Evolutionary conservation across 805 yeast genomes (phyloP).

Genomic region (Myxozyma monticola): DNA sequence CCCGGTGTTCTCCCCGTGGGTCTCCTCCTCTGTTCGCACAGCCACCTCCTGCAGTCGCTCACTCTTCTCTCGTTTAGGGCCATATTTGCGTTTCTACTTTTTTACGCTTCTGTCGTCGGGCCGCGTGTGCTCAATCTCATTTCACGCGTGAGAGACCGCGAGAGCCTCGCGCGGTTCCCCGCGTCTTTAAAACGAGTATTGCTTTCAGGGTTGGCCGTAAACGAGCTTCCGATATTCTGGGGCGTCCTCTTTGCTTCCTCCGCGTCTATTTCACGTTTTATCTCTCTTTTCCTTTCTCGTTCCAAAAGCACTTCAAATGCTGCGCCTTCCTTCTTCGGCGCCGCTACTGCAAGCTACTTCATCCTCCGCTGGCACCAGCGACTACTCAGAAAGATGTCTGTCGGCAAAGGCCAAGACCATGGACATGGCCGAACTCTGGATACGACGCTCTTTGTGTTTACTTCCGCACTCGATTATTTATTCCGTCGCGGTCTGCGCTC

Average conservation of each 20-base stretch:
- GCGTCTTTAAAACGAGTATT: too few relatives aligned
- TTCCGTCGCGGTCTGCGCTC: conserved; percentile 4
- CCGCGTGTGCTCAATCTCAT: conserved; percentile 13
- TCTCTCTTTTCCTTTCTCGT: background rate
- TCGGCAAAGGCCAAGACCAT: conserved; percentile 3
- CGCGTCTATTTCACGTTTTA: background rate
- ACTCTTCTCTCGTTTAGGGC: too few relatives aligned
- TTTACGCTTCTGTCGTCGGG: conserved; percentile 16
- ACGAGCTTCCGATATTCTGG: conserved; percentile 18
- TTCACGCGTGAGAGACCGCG: background rate
- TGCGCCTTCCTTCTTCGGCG: conserved; percentile 10
- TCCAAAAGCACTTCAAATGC: background rate
- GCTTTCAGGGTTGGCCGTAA: too few relatives aligned
- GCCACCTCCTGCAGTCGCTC: too few relatives aligned
- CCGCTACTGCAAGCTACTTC: conserved; percentile 8
- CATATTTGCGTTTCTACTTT: conserved; percentile 18
- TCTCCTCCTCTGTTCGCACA: too few relatives aligned
- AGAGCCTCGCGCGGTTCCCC: background rate
- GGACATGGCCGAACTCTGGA: conserved; percentile 17
- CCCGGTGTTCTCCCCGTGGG: too few relatives aligned
- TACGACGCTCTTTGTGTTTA: conserved; percentile 14
- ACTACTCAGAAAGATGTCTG: conserved; percentile 3
- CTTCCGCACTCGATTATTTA: conserved; percentile 19
- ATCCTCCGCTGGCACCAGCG: conserved; percentile 19
- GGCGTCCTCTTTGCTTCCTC: conserved; percentile 12